Evolutionary conservation across 306 rosid species (phyloP), one percentile per base, ranked within the genome.

Genomic region (Cucurbita maxima): DNA sequence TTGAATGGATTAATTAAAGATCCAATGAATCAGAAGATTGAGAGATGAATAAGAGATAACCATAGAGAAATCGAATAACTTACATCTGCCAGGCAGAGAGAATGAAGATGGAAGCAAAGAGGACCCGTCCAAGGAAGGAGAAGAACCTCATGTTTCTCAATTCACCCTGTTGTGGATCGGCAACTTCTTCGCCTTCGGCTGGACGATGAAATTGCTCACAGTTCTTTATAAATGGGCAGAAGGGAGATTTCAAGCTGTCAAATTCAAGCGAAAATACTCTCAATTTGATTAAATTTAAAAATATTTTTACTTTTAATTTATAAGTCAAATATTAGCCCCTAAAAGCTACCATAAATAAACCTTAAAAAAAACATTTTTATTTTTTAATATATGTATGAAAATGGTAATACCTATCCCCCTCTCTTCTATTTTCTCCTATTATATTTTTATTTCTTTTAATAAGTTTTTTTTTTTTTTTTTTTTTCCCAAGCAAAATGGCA

Each of bases 21-120:
- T 51, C 66, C 16, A 9, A 20, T 58, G 74, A 88, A 88, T 83
- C 82, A 80, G 77, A 56, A 14, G 40, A 77, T 1, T 19, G 38
- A 71, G 7, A 2, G 56, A 19, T 61, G 47, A 30, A 76, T 45
- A 38, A 63, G 12, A 73, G 52, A 25, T 69, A n/a, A 30, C 34
- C 3, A 30, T 30, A 30, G 34, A 30, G 34, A 2, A 30, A 30
- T 30, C 0, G 34, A 30, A 30, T 30, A 2, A 58, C 80, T 78
- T 43, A 90, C 98, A 87, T 83, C 84, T 90, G 96, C 88, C 91
- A 87, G 3, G 98, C 98, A 22, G 96, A 90, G 82, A 90, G 90
- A 82, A 92, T 88, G 89, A 92, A 92, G 85, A 92, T 73, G 58
- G 96, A 86, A 57, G 98, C 96, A 77, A 92, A 92, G 74, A 92